Conservation (phyloP, 768 basidiomycete genomes). For the Rhodotorula diobovata region DNA sequence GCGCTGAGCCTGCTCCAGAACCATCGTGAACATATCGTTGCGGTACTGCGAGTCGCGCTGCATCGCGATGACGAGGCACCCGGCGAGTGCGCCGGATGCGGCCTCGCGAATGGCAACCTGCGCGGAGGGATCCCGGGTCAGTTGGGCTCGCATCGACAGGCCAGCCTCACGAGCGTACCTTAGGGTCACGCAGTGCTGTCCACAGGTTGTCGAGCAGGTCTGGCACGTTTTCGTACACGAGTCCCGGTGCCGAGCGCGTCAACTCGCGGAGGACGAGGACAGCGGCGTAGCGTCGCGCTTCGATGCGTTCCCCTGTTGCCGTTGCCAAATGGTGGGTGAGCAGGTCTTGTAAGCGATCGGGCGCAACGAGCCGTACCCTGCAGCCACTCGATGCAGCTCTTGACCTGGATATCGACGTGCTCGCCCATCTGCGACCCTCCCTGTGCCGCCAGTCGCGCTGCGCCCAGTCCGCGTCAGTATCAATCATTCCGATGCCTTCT, state of each 20-base stretch:
- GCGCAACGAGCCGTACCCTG: conserved; percentile 37
- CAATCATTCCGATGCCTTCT: neutral
- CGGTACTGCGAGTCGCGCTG: conserved; percentile 61
- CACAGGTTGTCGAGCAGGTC: conserved; percentile 90
- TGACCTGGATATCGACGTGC: conserved; percentile 41
- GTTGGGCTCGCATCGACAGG: too few relatives aligned
- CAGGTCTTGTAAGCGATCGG: too few relatives aligned
- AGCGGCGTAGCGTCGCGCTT: conserved; percentile 83
- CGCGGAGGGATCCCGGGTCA: neutral
- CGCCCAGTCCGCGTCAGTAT: neutral
- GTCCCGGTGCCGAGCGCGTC: conserved; percentile 66
- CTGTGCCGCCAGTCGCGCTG: conserved; percentile 39
- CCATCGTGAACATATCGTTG: conserved; percentile 63
- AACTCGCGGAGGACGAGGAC: conserved; percentile 91
- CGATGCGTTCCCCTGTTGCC: conserved; percentile 65
- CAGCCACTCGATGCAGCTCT: conserved; percentile 44
- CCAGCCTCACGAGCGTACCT: too few relatives aligned
- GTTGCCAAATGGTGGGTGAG: too few relatives aligned
- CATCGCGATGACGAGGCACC: conserved; percentile 79
- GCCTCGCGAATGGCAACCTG: conserved; percentile 79
- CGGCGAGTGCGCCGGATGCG: conserved; percentile 86
- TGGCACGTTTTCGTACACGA: conserved; percentile 74
- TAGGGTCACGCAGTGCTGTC: conserved; percentile 77
- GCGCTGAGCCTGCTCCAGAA: conserved; percentile 78
- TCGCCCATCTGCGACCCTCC: conserved; percentile 42